Evolutionary conservation across 495 filamentous ascomycete species (phyloP).

Genomic region (Daldinia caldariorum): DNA sequence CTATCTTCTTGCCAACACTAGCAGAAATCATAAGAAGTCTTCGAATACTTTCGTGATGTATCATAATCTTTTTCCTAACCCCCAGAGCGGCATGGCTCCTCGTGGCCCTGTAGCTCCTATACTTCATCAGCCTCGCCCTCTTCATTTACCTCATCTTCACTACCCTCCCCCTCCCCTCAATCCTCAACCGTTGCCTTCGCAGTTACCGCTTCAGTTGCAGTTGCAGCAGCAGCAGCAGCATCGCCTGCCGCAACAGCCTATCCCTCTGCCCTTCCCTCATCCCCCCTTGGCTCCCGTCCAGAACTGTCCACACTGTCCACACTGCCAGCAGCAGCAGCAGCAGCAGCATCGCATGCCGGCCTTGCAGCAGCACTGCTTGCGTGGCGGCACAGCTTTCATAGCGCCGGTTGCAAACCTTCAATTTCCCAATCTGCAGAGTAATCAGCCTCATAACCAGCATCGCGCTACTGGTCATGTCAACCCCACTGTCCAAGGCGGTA

Average conservation of each 20-base stretch:
- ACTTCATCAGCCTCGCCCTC: constrained; percentile 6
- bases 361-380: not conserved
- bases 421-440: not conserved
- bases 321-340: not conserved
- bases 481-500: not conserved
- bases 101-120: constrained; percentile 11
- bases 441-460: constrained; percentile 6
- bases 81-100: not conserved
- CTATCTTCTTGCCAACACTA: too few relatives aligned
- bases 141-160: not conserved
- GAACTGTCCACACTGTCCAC: not conserved
- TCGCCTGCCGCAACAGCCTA: not conserved
- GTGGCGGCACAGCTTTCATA: constrained; percentile 10
- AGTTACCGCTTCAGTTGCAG: not conserved
- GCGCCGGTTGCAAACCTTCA: not conserved
- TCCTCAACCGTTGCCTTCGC: not conserved
- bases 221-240: constrained; percentile 2
- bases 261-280: not conserved
- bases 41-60: not conserved
- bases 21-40: not conserved
- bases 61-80: not conserved
- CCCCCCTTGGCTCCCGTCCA: not conserved
- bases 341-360: not conserved
- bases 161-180: not conserved
- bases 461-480: constrained; percentile 9